Conservation (phyloP, 192 early-diverging fungal genomes). For the Dissophora globulifera region DNA sequence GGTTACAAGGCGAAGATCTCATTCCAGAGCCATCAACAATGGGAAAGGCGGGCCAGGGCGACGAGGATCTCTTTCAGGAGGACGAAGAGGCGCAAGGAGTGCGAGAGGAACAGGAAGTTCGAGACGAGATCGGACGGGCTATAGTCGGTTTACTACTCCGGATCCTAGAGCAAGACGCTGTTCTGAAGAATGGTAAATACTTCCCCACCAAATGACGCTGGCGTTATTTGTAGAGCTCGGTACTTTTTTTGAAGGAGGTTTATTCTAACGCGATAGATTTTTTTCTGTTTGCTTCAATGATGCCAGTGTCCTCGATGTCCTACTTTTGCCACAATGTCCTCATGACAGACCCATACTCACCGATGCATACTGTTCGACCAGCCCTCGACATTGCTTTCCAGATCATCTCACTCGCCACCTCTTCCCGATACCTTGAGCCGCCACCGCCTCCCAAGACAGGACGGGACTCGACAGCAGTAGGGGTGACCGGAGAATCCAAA, state of each 20-base stretch:
- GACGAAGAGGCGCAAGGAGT: neutral
- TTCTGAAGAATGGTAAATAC: conserved; percentile 18
- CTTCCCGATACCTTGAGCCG: conserved; percentile 15
- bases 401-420: conserved; percentile 18
- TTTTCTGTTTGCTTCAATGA: too few relatives aligned
- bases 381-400: conserved; percentile 32
- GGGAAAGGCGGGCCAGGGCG: neutral
- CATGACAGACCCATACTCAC: neutral
- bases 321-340: conserved; percentile 38
- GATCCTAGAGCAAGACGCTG: conserved; percentile 36
- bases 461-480: neutral
- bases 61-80: neutral
- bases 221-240: too few relatives aligned
- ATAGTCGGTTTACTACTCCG: conserved; percentile 31
- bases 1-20: conserved; percentile 5
- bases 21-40: neutral
- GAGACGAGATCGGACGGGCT: conserved; percentile 36
- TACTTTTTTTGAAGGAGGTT: too few relatives aligned
- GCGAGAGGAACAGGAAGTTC: conserved; percentile 28
- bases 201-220: too few relatives aligned
- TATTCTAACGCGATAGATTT: too few relatives aligned
- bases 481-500: neutral
- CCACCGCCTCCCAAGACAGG: neutral
- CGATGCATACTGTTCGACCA: neutral
- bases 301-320: conserved; percentile 14